Evolutionary conservation across 148 eudicot species (phyloP).

Genomic region (Persicaria tinctoria): DNA sequence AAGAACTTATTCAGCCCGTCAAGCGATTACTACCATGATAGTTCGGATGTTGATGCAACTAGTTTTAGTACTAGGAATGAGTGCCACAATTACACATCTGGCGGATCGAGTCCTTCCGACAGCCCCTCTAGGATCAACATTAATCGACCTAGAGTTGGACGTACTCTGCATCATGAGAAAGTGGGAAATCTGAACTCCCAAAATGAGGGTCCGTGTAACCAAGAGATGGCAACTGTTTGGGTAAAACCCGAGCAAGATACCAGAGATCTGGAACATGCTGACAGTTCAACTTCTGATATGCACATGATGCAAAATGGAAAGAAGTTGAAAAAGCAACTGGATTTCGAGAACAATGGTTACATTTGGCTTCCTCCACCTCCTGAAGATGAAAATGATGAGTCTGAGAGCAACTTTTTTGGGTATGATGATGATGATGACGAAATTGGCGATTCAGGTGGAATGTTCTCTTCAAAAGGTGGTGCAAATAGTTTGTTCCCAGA

Average conservation of each 20-base stretch:
- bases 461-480: conserved; percentile 40
- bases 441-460: conserved; percentile 45
- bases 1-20: conserved; percentile 49
- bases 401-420: conserved; percentile 46
- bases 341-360: conserved; percentile 62
- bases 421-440: conserved; percentile 80
- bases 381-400: conserved; percentile 60
- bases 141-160: conserved; percentile 56
- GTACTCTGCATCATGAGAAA: conserved; percentile 50
- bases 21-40: conserved; percentile 46
- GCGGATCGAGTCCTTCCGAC: conserved; percentile 73
- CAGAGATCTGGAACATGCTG: conserved; percentile 26
- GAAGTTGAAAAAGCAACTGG: conserved; percentile 43
- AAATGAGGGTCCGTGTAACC: conserved; percentile 31
- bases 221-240: conserved; percentile 39
- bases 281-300: conserved; percentile 33
- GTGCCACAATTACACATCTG: conserved; percentile 50
- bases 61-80: conserved; percentile 71
- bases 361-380: conserved; percentile 94
- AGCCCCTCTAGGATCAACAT: conserved; percentile 86
- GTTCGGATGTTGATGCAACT: conserved; percentile 67
- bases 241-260: conserved; percentile 37
- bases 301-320: conserved; percentile 24
- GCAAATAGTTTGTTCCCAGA: conserved; percentile 25
- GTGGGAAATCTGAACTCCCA: conserved; percentile 37